These are phyloP conservation scores for Ustilago esculenta DNA, from an alignment of 1,284 basidiomycete genomes.

Conservation along the genomic window DNA sequence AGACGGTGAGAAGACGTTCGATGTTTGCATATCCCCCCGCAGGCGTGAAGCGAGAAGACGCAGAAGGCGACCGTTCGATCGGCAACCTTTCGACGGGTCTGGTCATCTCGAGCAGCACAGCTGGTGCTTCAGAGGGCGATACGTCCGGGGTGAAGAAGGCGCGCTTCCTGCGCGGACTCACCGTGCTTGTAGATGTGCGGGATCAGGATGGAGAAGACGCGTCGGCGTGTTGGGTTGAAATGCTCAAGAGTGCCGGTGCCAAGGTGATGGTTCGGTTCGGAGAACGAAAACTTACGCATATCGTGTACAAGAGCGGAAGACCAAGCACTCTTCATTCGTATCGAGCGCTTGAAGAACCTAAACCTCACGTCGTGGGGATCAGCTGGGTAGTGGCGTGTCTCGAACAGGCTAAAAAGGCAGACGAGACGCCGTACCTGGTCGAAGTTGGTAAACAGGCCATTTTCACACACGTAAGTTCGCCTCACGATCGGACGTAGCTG, in stretches of 20 bases:
- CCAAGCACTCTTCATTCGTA: conserved; percentile 55
- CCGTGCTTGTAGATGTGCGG: conserved; percentile 57
- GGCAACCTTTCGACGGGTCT: conserved; percentile 35
- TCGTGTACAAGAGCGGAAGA: conserved; percentile 58
- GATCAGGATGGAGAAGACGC: conserved; percentile 60
- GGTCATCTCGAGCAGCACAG: conserved; percentile 3
- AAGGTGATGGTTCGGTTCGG: conserved; percentile 49
- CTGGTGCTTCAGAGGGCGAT: conserved; percentile 10
- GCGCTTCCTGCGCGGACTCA: conserved; percentile 49
- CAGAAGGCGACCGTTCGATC: conserved; percentile 30
- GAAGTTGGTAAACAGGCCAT: conserved; percentile 61
- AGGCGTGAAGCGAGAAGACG: conserved; percentile 39
- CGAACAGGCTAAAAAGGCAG: conserved; percentile 44
- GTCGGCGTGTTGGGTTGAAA: conserved; percentile 51
- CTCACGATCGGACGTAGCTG: no score
- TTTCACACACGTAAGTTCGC: conserved; percentile 55
- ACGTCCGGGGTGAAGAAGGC: conserved; percentile 9
- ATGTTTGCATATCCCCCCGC: conserved; percentile 45
- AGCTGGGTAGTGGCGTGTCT: conserved; percentile 56
- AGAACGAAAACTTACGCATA: conserved; percentile 52
- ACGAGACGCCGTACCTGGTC: conserved; percentile 56
- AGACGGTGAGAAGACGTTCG: conserved; percentile 45
- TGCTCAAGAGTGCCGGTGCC: conserved; percentile 54
- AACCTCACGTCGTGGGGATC: conserved; percentile 58
- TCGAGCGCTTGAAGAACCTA: conserved; percentile 39